Percentiles rank a stretch among this genome's conserved stretches.
phyloP scores from a whole-genome alignment of 2,329 filamentous ascomycete genomes.

The Colletotrichum shisoi region DNA sequence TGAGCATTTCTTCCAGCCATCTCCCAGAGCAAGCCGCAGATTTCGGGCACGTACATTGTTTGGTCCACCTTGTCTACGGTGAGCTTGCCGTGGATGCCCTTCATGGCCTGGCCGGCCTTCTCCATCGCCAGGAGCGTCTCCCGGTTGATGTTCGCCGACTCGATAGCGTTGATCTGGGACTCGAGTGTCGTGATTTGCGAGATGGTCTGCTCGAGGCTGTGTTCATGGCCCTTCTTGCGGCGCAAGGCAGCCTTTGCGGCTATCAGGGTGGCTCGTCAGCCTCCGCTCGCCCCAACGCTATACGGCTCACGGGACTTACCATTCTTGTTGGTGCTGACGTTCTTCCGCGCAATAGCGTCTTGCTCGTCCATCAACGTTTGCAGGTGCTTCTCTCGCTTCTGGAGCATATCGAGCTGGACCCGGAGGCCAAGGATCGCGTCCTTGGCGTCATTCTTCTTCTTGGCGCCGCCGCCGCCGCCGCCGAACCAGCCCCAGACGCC shows the following conservation, averaged over 20 bases:
- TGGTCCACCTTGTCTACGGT: constrained; percentile 94
- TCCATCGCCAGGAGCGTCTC: constrained; percentile 96
- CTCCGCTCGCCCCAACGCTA: background rate
- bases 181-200: constrained; percentile 92
- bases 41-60: constrained; percentile 75
- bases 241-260: constrained; percentile 88
- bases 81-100: constrained; percentile 87
- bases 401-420: constrained; percentile 93
- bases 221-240: constrained; percentile 94
- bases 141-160: constrained; percentile 98
- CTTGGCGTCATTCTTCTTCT: constrained; percentile 82
- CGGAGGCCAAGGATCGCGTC: constrained; percentile 91
- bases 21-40: background rate
- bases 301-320: constrained; percentile 64
- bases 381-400: constrained; percentile 92
- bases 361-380: constrained; percentile 94
- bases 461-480: constrained; percentile 77
- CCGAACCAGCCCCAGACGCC: constrained; percentile 91
- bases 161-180: constrained; percentile 94
- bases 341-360: constrained; percentile 85
- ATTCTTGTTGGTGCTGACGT: constrained; percentile 87
- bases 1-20: background rate
- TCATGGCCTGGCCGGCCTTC: constrained; percentile 88
- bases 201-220: constrained; percentile 87
- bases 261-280: constrained; percentile 51